Conservation (phyloP, 768 basidiomycete genomes). For the Boletus insuetus region DNA sequence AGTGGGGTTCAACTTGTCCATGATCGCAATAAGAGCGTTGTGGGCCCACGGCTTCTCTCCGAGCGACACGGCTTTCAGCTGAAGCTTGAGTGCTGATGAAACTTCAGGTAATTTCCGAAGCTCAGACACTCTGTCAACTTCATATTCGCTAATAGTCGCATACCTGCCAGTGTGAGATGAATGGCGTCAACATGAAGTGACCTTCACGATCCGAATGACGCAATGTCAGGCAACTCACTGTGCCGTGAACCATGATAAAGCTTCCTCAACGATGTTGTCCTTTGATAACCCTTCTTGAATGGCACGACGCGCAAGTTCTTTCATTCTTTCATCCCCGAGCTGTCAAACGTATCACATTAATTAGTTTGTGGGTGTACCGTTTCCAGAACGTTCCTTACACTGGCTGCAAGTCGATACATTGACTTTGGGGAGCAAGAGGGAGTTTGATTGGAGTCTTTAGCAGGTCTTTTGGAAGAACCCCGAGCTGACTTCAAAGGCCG, state of each 20-base stretch:
- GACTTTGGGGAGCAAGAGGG: conserved; percentile 36
- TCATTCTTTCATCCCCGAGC: conserved; percentile 26
- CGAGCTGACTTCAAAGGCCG: conserved; percentile 21
- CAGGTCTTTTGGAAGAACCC: background rate
- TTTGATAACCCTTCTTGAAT: conserved; percentile 23
- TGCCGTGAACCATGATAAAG: conserved; percentile 31
- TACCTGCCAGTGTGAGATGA: conserved; percentile 16
- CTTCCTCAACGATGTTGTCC: conserved; percentile 28
- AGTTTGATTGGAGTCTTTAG: background rate
- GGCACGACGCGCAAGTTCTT: conserved; percentile 24
- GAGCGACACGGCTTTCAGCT: conserved; percentile 20
- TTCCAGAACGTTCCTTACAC: conserved; percentile 13
- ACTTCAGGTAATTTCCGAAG: conserved; percentile 23
- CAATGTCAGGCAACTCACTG: conserved; percentile 21
- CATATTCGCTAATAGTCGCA: conserved; percentile 9
- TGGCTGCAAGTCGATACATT: conserved; percentile 35
- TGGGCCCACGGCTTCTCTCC: conserved; percentile 29
- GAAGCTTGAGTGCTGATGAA: conserved; percentile 17
- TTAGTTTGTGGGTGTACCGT: background rate
- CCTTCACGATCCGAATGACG: background rate
- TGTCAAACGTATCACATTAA: conserved; percentile 2
- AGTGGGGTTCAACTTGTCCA: conserved; percentile 20
- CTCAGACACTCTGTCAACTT: conserved; percentile 19
- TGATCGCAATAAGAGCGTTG: conserved; percentile 21
- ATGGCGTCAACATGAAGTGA: background rate